Conservation (phyloP, 169 alveolate genomes). For the Hepatocystis sp. region DNA sequence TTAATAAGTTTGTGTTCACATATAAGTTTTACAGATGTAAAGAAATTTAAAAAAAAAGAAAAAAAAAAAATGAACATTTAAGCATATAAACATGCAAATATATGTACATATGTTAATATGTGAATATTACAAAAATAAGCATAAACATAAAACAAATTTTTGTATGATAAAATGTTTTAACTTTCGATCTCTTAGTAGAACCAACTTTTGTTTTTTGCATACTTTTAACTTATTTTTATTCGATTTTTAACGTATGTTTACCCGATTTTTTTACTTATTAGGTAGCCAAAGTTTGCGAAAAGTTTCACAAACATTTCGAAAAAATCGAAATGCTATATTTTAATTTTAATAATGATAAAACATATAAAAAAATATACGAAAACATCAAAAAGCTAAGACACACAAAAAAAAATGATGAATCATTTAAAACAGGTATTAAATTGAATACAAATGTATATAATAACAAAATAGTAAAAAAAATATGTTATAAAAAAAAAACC, state of each 20-base stretch:
- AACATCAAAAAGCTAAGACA: conserved; percentile 40
- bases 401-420: conserved; percentile 14
- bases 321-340: conserved; percentile 51
- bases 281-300: conserved; percentile 44
- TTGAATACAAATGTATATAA: neutral
- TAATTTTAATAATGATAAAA: conserved; percentile 53
- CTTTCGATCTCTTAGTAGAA: too few relatives aligned
- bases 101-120: neutral
- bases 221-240: too few relatives aligned
- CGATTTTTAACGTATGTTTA: neutral
- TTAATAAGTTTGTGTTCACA: conserved; percentile 28
- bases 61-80: neutral
- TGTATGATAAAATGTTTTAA: too few relatives aligned
- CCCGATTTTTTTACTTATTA: neutral
- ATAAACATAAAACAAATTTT: too few relatives aligned
- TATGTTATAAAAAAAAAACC: neutral
- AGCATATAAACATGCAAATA: neutral
- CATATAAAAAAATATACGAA: conserved; percentile 65
- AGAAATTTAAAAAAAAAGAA: neutral
- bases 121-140: too few relatives aligned
- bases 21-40: conserved; percentile 52
- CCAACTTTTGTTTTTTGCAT: too few relatives aligned
- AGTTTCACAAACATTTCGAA: conserved; percentile 36
- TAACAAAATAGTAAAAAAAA: too few relatives aligned
- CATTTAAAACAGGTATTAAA: conserved; percentile 19